phyloP scores from a whole-genome alignment of 306 rosid species.

The Leucaena leucocephala region DNA sequence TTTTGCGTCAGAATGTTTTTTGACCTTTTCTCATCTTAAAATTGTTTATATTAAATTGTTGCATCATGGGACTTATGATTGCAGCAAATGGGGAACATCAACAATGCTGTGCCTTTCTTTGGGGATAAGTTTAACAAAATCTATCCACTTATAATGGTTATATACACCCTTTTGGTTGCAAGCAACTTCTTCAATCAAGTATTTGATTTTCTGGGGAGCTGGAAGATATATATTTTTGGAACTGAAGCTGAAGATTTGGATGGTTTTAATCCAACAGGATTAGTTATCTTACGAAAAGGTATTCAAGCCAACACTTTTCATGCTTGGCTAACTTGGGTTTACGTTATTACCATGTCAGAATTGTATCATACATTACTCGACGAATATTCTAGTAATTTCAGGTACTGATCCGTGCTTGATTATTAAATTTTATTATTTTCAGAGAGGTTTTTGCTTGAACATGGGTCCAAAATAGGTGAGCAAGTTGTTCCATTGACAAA shows the following conservation, averaged over 20 bases:
- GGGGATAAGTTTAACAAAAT: slow-evolving; percentile 80
- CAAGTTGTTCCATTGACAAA: slow-evolving; percentile 90
- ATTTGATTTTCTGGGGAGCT: slow-evolving; percentile 82
- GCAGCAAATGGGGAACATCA: slow-evolving; percentile 97
- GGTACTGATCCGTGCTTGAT: slow-evolving; percentile 11
- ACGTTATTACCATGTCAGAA: background rate
- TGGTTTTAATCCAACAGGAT: slow-evolving; percentile 94
- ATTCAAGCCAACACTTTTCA: slow-evolving; percentile 27
- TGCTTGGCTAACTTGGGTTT: slow-evolving; percentile 22
- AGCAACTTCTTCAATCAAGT: slow-evolving; percentile 83
- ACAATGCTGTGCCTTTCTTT: slow-evolving; percentile 79
- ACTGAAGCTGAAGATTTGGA: slow-evolving; percentile 89
- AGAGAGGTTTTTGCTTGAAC: slow-evolving; percentile 95
- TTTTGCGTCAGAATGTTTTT: slow-evolving; percentile 9
- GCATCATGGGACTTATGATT: slow-evolving; percentile 33
- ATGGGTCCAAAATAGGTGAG: slow-evolving; percentile 84
- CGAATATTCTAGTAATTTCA: slow-evolving; percentile 1
- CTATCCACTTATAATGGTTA: slow-evolving; percentile 97
- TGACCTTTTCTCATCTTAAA: slow-evolving; percentile 9
- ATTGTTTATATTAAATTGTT: slow-evolving; percentile 30
- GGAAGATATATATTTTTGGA: slow-evolving; percentile 85
- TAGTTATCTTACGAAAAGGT: slow-evolving; percentile 89
- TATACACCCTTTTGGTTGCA: slow-evolving; percentile 90
- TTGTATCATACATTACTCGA: slow-evolving; percentile 10
- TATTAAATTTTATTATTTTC: slow-evolving; percentile 33